These are phyloP conservation scores for Amauroascus niger DNA, from an alignment of 2,329 filamentous ascomycete species.

Conservation along the genomic window DNA sequence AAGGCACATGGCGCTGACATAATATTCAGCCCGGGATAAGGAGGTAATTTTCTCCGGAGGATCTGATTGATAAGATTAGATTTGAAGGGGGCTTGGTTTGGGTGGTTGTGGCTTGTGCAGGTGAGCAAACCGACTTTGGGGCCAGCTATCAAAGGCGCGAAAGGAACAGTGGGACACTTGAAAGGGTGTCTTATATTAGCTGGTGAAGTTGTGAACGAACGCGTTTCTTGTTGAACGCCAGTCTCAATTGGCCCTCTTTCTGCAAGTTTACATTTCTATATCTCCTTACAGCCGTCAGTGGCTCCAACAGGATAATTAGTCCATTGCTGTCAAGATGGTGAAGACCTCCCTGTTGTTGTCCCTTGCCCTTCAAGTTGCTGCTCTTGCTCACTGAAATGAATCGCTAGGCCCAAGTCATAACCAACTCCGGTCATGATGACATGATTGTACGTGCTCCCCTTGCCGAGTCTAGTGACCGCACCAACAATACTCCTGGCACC, in stretches of 20 bases:
- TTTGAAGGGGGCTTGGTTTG: constrained; percentile 1
- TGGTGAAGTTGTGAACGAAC: too few relatives aligned
- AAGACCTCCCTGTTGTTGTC: not conserved
- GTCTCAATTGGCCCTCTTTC: too few relatives aligned
- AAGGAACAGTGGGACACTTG: not conserved
- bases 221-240: too few relatives aligned
- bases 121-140: constrained; percentile 2
- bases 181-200: too few relatives aligned
- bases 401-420: constrained; percentile 62
- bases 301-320: not conserved
- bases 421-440: constrained; percentile 87
- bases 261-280: not conserved
- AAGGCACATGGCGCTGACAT: not conserved
- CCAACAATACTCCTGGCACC: too few relatives aligned
- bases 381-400: not conserved
- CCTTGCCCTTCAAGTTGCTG: not conserved
- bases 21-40: not conserved
- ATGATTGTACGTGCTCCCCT: constrained; percentile 75
- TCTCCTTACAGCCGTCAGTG: not conserved
- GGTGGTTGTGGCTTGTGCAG: constrained; percentile 8
- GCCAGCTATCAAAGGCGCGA: constrained; percentile 3
- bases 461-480: not conserved
- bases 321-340: constrained; percentile 8
- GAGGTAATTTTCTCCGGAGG: not conserved
- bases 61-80: constrained; percentile 12